Evolutionary conservation across 345 rosid species (phyloP), one percentile per base, ranked within the genome.

Genomic region (Pugionium dolabratum): DNA sequence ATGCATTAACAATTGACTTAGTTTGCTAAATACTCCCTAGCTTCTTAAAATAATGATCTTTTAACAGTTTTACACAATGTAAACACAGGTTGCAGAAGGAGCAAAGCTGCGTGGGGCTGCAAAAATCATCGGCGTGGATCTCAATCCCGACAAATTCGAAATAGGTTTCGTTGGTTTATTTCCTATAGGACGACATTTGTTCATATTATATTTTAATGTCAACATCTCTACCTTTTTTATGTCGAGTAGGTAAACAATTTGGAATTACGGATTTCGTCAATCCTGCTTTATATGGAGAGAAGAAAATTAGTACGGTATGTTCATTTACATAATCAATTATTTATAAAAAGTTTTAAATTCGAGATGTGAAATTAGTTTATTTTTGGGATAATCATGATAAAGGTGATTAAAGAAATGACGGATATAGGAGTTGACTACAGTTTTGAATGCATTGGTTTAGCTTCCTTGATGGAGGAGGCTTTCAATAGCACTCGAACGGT

Each of bases 371-470:
- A 37, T 1, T 54, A 39, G n/a, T 43, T 10, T 54, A 37, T 1
- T 18, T 42, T 4, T 34, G 7, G 7, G 0, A 32, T 7, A 2
- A 39, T 48, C 27, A 41, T 40, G 39, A 47, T 40, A 26, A 29
- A 85, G 95, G 87, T 85, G 10, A 84, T 85, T 5, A 75, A 64
- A 34, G 90, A 84, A 69, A 80, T 81, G 73, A 84, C 92, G 1
- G 79, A 70, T 4, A 85, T 81, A n/a, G 97, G 92, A 39, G 91
- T 82, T 28, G 95, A 90, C 59, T 90, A 84, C 32, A 81, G 87
- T 84, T 90, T 90, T 11, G 95, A 87, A 67, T 87, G 95, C 68
- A 62, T 90, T 64, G 94, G 97, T 9, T 73, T 81, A 57, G 73
- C 86, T 4, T 81, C 92, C 0, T 36, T 68, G 4, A 79, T 82